Evolutionary conservation across 345 rosid genomes (phyloP).

Genomic region (Gossypium arboreum): DNA sequence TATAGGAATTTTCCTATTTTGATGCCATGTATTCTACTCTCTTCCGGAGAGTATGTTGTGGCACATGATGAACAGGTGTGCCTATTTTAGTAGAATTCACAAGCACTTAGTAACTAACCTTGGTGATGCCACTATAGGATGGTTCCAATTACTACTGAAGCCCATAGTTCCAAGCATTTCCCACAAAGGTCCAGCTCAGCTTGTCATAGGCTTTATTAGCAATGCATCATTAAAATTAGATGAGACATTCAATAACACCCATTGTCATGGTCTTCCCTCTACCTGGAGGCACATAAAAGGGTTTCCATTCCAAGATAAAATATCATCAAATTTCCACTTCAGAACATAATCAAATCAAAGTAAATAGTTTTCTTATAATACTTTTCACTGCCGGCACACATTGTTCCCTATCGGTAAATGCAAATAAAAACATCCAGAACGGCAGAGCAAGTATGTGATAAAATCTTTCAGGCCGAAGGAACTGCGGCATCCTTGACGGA

Average conservation of each 20-base stretch:
- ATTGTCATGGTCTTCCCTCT: background rate
- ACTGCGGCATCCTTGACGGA: conserved; percentile 54
- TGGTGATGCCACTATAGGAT: too few species aligned
- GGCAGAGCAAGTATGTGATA: background rate
- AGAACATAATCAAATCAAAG: conserved; percentile 12
- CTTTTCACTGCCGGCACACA: conserved; percentile 4
- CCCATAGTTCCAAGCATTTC: too few species aligned
- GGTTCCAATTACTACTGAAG: too few species aligned
- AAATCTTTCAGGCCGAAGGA: conserved; percentile 24
- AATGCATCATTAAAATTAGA: background rate
- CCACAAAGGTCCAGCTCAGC: too few species aligned
- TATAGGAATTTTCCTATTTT: too few species aligned
- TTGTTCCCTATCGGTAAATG: background rate
- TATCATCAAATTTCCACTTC: background rate
- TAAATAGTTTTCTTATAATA: conserved; percentile 5
- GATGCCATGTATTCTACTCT: too few species aligned
- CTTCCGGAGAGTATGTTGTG: too few species aligned
- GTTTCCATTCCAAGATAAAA: background rate
- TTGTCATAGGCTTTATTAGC: background rate
- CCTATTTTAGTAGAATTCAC: too few species aligned
- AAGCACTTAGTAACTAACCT: too few species aligned
- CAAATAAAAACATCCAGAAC: conserved; percentile 7
- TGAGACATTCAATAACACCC: background rate
- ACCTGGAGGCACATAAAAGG: background rate
- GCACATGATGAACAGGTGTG: too few species aligned